Base-by-base conservation (phyloP, 352 stramenopile genomes). In the Pythium periplocum region DNA sequence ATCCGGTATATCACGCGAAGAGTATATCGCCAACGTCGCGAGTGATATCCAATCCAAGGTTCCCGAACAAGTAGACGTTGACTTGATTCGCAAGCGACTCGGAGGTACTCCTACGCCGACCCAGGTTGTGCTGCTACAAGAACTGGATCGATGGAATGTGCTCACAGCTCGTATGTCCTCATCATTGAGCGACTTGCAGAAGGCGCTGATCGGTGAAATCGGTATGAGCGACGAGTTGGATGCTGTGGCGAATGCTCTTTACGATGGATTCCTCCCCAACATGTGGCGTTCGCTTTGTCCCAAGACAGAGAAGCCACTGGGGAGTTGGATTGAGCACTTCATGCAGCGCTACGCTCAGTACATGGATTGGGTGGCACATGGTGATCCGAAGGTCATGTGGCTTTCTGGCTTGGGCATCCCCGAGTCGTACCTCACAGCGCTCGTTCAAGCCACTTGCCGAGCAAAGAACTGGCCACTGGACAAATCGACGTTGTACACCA, bases 151-250 rank as follows among this genome's bases (percentile, higher is more conserved):
- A 0, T 98, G 91, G 92, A 98, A 98, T 61, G 53, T 86, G 52
- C 76, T 98, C 30, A 90, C 86, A 0, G 75, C 73, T 5, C 76
- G 72, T 4, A 98, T 98, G 90, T 69, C 64, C 1, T 48, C 62
- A 6, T 97, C 87, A 4, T 64, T 98, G 0, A 68, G 75, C 40
- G 89, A 98, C 55, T 59, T 98, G 2, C 83, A 97, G 57, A 96
- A 96, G 51, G 95, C 95, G 2, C 65, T 98, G 2, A 83, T 93
- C 11, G 94, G 94, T 45, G 94, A 98, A 57, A 98, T 98, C 53
- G 94, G 94, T 43, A 98, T 98, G 95, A 98, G 87, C 62, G 95
- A 98, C 58, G 83, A 97, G 47, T 73, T 98, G 10, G 95, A 98
- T 53, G 79, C 83, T 3, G 75, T 98, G 2, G 94, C 87, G 10